phyloP scores from a whole-genome alignment of 1,284 basidiomycete genomes.

The Leccinum fallax region DNA sequence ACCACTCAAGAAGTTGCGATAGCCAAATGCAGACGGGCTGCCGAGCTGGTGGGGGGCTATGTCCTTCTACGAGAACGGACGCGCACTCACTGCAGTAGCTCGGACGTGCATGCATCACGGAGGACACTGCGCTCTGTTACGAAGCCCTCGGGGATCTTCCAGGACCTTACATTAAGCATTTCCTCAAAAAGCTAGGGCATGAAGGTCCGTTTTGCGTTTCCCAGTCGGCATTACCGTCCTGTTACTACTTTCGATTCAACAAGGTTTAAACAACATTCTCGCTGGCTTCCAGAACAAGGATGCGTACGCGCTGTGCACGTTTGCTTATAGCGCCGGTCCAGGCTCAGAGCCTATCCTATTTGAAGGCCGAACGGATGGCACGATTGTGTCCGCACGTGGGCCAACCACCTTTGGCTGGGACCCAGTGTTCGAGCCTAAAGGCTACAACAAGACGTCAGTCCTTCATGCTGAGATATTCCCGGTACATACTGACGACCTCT shows the following conservation, averaged over 20 bases:
- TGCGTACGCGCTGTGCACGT: constrained; percentile 93
- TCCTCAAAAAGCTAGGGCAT: constrained; percentile 79
- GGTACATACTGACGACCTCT: constrained; percentile 10
- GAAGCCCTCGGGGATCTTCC: constrained; percentile 89
- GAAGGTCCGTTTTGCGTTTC: constrained; percentile 40
- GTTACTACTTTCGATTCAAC: neutral
- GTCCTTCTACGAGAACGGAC: neutral
- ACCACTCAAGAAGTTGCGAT: constrained; percentile 88
- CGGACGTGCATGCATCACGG: constrained; percentile 89
- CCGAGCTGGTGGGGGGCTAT: constrained; percentile 61
- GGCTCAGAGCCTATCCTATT: constrained; percentile 84
- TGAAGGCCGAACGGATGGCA: constrained; percentile 88
- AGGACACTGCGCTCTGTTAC: constrained; percentile 95
- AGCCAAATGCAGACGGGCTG: constrained; percentile 87
- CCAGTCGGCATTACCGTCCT: constrained; percentile 15
- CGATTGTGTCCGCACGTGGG: constrained; percentile 86
- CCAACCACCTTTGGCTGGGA: constrained; percentile 88
- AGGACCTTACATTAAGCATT: constrained; percentile 97
- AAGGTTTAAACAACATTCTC: constrained; percentile 85
- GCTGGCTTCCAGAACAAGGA: constrained; percentile 80
- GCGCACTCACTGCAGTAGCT: constrained; percentile 46
- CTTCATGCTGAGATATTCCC: neutral
- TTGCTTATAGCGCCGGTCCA: constrained; percentile 90
- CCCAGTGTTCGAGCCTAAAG: constrained; percentile 82
- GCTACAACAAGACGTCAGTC: constrained; percentile 76